phyloP scores from a whole-genome alignment of 495 filamentous ascomycete genomes.

The Barbatosphaeria neglecta region DNA sequence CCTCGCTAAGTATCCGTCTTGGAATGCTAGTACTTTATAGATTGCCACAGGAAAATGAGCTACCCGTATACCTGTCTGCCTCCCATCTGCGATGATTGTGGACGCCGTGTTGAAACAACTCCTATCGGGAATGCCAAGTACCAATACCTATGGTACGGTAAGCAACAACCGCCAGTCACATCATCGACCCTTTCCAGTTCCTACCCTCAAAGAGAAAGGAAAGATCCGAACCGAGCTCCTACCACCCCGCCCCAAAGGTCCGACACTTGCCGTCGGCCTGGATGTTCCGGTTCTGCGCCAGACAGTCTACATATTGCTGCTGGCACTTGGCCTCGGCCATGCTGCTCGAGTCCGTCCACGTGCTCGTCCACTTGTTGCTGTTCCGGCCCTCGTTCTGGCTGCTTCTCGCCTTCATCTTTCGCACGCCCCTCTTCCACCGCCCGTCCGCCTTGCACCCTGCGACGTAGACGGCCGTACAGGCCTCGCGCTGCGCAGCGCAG shows the following conservation, averaged over 20 bases:
- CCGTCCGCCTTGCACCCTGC: constrained; percentile 21
- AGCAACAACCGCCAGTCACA: too few species aligned
- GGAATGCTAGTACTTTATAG: too few species aligned
- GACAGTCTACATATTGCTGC: constrained; percentile 29
- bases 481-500: constrained; percentile 36
- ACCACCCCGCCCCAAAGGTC: constrained; percentile 1
- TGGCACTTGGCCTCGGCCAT: constrained; percentile 25
- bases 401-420: background rate
- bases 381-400: background rate
- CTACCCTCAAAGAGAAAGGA: too few species aligned
- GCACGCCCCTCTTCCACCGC: background rate
- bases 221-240: too few species aligned
- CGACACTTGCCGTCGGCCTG: constrained; percentile 6
- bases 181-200: too few species aligned
- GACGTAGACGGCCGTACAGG: constrained; percentile 32
- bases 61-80: too few species aligned
- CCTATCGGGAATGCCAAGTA: too few species aligned
- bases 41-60: too few species aligned
- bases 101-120: too few species aligned
- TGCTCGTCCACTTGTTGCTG: constrained; percentile 3
- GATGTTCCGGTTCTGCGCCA: constrained; percentile 15
- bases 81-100: too few species aligned
- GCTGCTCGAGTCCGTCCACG: constrained; percentile 12
- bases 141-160: too few species aligned
- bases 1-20: too few species aligned